Conservation (phyloP, 2,329 filamentous ascomycete species). For the Ophiostoma sp. region DNA sequence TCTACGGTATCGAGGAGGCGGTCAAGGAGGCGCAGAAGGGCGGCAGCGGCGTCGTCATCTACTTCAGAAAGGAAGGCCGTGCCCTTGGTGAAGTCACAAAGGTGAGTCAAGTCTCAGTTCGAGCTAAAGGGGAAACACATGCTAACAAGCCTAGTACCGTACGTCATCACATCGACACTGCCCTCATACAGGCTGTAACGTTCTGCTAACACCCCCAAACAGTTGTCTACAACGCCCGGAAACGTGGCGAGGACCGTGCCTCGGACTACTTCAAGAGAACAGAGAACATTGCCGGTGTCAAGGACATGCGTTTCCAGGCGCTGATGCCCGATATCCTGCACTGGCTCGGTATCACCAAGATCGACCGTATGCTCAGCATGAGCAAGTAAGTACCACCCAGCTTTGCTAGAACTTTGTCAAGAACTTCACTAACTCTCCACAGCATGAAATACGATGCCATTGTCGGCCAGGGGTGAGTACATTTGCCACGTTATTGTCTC, state of each 20-base stretch:
- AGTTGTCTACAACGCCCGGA: conserved; percentile 72
- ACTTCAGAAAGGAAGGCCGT: conserved; percentile 95
- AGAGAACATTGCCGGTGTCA: conserved; percentile 97
- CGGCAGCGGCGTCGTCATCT: conserved; percentile 91
- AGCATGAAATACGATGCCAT: conserved; percentile 91
- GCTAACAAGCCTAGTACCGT: conserved; percentile 26
- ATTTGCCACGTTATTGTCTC: conserved; percentile 14
- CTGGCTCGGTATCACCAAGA: conserved; percentile 97
- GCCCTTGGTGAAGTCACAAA: conserved; percentile 95
- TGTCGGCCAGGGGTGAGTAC: conserved; percentile 65
- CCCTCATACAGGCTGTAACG: too few species aligned
- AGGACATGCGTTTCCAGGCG: conserved; percentile 95
- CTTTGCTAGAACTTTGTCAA: not conserved
- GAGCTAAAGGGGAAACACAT: not conserved
- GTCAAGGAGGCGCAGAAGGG: conserved; percentile 95
- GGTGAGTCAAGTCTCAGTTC: conserved; percentile 45
- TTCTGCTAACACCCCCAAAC: not conserved
- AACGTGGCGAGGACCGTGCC: conserved; percentile 71
- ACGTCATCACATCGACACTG: conserved; percentile 14
- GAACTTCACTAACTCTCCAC: not conserved
- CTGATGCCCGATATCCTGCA: conserved; percentile 97
- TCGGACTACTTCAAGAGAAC: conserved; percentile 95
- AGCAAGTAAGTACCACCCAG: conserved; percentile 63
- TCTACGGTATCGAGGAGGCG: conserved; percentile 94
- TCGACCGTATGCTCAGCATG: conserved; percentile 98